phyloP scores from a whole-genome alignment of 768 basidiomycete genomes.

The Xanthoconium stramineum region DNA sequence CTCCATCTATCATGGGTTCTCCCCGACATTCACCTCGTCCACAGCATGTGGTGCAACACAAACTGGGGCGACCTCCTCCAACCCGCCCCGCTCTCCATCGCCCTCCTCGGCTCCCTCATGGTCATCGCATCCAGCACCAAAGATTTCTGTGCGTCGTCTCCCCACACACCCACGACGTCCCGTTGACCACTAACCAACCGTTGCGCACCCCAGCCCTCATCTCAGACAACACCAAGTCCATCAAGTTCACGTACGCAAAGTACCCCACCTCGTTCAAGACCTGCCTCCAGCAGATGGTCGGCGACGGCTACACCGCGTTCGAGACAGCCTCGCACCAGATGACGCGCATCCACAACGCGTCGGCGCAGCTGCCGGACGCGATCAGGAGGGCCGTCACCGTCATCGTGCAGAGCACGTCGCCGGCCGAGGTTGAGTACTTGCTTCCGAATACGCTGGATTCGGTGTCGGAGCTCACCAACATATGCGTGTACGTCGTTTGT shows the following conservation, averaged over 20 bases:
- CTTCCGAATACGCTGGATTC: conserved; percentile 20
- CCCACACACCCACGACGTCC: background rate
- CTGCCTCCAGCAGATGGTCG: conserved; percentile 22
- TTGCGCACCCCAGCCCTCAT: conserved; percentile 2
- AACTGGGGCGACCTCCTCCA: conserved; percentile 21
- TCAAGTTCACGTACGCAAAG: conserved; percentile 13
- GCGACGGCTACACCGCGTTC: conserved; percentile 20
- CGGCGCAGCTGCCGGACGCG: conserved; percentile 14
- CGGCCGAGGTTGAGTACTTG: conserved; percentile 10
- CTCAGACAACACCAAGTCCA: conserved; percentile 6
- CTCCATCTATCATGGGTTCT: background rate
- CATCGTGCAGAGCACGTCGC: conserved; percentile 11
- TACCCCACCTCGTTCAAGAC: conserved; percentile 22
- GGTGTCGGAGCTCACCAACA: conserved; percentile 16
- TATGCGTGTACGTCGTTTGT: conserved; percentile 11
- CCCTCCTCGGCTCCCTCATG: conserved; percentile 19
- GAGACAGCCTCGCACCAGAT: conserved; percentile 19
- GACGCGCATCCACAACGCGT: conserved; percentile 21
- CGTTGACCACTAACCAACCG: background rate
- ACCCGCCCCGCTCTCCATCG: conserved; percentile 18
- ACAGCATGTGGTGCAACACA: conserved; percentile 19
- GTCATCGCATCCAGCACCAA: conserved; percentile 14
- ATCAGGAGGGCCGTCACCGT: conserved; percentile 15
- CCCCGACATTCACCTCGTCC: background rate
- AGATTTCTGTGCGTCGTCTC: conserved; percentile 12